phyloP scores from a whole-genome alignment of 2,329 filamentous ascomycete species.

The Microdochium nivale region DNA sequence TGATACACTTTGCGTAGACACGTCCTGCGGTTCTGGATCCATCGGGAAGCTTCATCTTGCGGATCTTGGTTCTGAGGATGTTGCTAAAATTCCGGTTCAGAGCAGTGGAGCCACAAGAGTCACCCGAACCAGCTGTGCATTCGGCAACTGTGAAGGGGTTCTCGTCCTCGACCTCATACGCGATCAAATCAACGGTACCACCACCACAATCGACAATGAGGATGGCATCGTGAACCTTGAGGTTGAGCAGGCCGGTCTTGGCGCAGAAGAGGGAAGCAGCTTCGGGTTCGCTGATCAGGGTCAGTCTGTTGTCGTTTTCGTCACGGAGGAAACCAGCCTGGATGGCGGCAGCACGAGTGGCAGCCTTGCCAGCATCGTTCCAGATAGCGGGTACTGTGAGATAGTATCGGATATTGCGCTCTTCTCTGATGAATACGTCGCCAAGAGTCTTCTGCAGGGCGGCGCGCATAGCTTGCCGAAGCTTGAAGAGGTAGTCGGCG shows the following conservation, averaged over 20 bases:
- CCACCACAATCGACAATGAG: slow-evolving; percentile 97
- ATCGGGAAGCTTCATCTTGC: slow-evolving; percentile 98
- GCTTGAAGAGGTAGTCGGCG: slow-evolving; percentile 98
- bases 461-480: slow-evolving; percentile 92
- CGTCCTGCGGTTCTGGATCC: slow-evolving; percentile 95
- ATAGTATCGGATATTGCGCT: slow-evolving; percentile 96
- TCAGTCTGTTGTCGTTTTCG: slow-evolving; percentile 94
- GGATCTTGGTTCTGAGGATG: slow-evolving; percentile 92
- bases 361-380: slow-evolving; percentile 98
- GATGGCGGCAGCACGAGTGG: slow-evolving; percentile 89
- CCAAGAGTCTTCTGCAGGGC: slow-evolving; percentile 93
- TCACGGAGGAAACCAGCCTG: slow-evolving; percentile 95
- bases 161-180: slow-evolving; percentile 97
- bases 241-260: slow-evolving; percentile 89
- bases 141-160: slow-evolving; percentile 94
- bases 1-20: slow-evolving; percentile 98
- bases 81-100: slow-evolving; percentile 98
- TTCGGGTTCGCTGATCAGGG: slow-evolving; percentile 91
- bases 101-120: slow-evolving; percentile 96
- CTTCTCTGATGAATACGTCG: slow-evolving; percentile 95
- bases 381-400: slow-evolving; percentile 98
- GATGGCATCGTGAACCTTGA: slow-evolving; percentile 98
- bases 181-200: slow-evolving; percentile 97
- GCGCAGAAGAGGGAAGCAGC: slow-evolving; percentile 96
- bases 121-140: slow-evolving; percentile 93